Percentiles rank a stretch among this genome's conserved stretches.
Conservation (phyloP, 768 basidiomycete species). For the Suillus subaureus region DNA sequence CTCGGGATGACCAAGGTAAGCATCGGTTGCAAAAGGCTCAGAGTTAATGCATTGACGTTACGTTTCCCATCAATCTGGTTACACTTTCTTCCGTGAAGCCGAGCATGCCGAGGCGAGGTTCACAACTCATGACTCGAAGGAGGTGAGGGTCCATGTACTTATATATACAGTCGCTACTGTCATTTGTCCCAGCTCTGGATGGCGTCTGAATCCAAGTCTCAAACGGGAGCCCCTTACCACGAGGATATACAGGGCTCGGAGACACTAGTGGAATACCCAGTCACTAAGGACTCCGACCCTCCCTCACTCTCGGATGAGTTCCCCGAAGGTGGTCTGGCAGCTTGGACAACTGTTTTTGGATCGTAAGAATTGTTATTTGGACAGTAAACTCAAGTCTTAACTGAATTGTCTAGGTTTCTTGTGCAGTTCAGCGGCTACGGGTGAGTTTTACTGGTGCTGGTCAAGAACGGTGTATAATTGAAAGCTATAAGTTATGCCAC, state of each 20-base stretch:
- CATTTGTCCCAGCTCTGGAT: background rate
- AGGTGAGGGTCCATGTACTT: background rate
- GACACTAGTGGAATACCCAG: background rate
- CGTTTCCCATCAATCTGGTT: background rate
- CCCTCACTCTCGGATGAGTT: slow-evolving; percentile 15
- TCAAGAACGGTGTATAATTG: background rate
- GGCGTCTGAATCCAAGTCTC: background rate
- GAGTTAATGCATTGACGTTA: background rate
- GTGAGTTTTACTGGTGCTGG: slow-evolving; percentile 10
- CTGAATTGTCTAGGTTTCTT: slow-evolving; percentile 25
- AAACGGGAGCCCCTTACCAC: background rate
- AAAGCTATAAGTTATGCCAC: slow-evolving; percentile 30
- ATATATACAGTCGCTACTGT: background rate
- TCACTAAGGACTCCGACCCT: background rate
- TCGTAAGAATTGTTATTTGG: slow-evolving; percentile 15
- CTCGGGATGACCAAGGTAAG: background rate
- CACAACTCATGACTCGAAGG: background rate
- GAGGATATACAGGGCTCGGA: background rate
- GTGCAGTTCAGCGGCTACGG: slow-evolving; percentile 38
- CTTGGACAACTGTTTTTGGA: slow-evolving; percentile 28
- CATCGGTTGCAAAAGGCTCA: background rate
- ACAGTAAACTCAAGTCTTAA: background rate
- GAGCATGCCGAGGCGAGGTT: background rate
- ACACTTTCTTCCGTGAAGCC: background rate
- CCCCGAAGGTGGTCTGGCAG: slow-evolving; percentile 30